Evolutionary conservation across 2,329 filamentous ascomycete genomes (phyloP).

Genomic region (Furcasterigmium sp.): DNA sequence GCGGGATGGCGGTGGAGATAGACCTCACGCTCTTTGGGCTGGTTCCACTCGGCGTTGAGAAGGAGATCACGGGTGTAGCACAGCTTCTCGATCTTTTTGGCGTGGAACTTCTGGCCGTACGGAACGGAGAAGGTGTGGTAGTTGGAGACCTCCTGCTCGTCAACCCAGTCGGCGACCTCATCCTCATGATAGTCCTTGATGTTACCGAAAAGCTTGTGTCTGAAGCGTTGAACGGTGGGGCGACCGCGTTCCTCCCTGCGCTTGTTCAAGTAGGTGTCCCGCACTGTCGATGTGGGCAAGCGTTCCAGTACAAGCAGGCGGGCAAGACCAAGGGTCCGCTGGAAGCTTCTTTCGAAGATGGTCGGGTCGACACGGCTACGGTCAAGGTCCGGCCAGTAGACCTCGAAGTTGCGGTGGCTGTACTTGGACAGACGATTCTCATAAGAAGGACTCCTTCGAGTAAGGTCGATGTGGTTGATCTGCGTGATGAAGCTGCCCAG

Average conservation of each 20-base stretch:
- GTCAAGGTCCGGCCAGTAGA: slow-evolving; percentile 72
- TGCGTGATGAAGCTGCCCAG: slow-evolving; percentile 77
- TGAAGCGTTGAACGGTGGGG: slow-evolving; percentile 44
- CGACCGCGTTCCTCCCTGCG: slow-evolving; percentile 68
- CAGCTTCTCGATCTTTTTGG: slow-evolving; percentile 73
- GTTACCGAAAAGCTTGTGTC: slow-evolving; percentile 53
- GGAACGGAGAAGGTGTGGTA: slow-evolving; percentile 75
- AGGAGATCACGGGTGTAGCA: slow-evolving; percentile 76
- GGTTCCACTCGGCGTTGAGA: slow-evolving; percentile 84
- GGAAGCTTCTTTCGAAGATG: slow-evolving; percentile 79
- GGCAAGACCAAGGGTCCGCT: slow-evolving; percentile 69
- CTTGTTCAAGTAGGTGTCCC: slow-evolving; percentile 66
- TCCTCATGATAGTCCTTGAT: slow-evolving; percentile 75
- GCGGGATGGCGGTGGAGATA: slow-evolving; percentile 79
- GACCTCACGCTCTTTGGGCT: slow-evolving; percentile 66
- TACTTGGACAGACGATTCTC: slow-evolving; percentile 86
- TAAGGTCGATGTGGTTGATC: slow-evolving; percentile 74
- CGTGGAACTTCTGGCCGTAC: slow-evolving; percentile 57
- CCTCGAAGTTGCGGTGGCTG: slow-evolving; percentile 77
- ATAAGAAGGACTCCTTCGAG: slow-evolving; percentile 76
- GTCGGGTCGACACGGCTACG: slow-evolving; percentile 76
- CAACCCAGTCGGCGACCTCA: slow-evolving; percentile 79
- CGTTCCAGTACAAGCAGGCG: slow-evolving; percentile 75
- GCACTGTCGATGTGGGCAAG: slow-evolving; percentile 61
- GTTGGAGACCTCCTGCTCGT: slow-evolving; percentile 69